Conservation (phyloP, 1,284 basidiomycete genomes). For the Earliella scabrosa region DNA sequence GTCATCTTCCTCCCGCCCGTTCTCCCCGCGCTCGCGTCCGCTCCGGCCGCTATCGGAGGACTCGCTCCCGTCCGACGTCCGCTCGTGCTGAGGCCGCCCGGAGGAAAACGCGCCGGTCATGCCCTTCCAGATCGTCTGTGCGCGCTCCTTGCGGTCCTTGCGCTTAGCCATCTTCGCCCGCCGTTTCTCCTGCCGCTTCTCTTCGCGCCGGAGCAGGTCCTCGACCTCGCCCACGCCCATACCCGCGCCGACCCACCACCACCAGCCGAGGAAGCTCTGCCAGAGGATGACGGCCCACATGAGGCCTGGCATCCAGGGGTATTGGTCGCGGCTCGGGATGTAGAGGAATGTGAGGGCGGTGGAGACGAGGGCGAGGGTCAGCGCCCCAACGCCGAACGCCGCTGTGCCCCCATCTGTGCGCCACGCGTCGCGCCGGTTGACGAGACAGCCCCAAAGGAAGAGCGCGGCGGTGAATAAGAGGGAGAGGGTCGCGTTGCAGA, state of each 20-base stretch:
- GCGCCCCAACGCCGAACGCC: conserved; percentile 86
- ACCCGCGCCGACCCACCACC: conserved; percentile 98
- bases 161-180: conserved; percentile 42
- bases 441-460: conserved; percentile 90
- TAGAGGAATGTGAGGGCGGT: conserved; percentile 88
- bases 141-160: conserved; percentile 48
- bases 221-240: conserved; percentile 69
- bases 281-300: conserved; percentile 90
- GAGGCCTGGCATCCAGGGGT: conserved; percentile 84
- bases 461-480: conserved; percentile 92
- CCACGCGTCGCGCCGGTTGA: conserved; percentile 94
- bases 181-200: conserved; percentile 58
- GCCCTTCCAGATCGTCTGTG: conserved; percentile 56
- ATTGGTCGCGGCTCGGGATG: conserved; percentile 80
- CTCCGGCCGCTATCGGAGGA: conserved; percentile 13
- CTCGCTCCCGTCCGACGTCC: conserved; percentile 6
- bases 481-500: conserved; percentile 94
- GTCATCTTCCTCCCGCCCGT: neutral
- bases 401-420: conserved; percentile 95
- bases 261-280: conserved; percentile 93
- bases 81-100: neutral
- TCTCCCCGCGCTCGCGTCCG: neutral
- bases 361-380: conserved; percentile 77
- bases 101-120: conserved; percentile 45
- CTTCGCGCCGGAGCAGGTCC: conserved; percentile 61